These are phyloP conservation scores for Candida odintsovae DNA, from an alignment of 805 yeast genomes.

Conservation along the genomic window DNA sequence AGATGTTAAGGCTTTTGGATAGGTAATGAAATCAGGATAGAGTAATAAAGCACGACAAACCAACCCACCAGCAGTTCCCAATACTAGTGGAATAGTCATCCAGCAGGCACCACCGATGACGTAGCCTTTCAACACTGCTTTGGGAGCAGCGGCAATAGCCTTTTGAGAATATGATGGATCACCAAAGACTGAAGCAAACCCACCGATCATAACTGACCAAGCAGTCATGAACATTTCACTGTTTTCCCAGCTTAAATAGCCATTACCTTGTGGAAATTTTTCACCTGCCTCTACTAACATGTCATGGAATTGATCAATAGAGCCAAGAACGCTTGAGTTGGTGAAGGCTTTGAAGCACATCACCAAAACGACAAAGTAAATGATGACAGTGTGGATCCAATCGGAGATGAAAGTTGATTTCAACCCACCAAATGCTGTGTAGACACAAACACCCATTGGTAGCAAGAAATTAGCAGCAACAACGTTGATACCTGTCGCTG, in stretches of 20 bases:
- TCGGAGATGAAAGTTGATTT: conserved; percentile 44
- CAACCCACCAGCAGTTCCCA: conserved; percentile 74
- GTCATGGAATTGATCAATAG: conserved; percentile 1
- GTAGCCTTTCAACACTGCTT: conserved; percentile 30
- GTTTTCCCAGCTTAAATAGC: not conserved
- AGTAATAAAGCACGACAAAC: conserved; percentile 64
- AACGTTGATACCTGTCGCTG: conserved; percentile 35
- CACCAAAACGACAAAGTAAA: conserved; percentile 26
- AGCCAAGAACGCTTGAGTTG: conserved; percentile 17
- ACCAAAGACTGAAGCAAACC: conserved; percentile 28
- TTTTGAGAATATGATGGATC: conserved; percentile 35
- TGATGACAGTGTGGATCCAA: conserved; percentile 34
- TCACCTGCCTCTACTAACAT: not conserved
- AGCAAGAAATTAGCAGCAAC: conserved; percentile 38
- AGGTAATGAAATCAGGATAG: conserved; percentile 56
- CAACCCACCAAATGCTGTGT: conserved; percentile 42
- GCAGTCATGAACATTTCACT: conserved; percentile 16
- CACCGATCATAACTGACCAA: conserved; percentile 28
- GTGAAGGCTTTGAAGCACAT: conserved; percentile 21
- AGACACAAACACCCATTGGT: conserved; percentile 39
- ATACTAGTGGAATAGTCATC: conserved; percentile 79
- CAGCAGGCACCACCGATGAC: conserved; percentile 70
- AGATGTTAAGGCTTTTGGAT: conserved; percentile 38
- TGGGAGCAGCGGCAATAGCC: conserved; percentile 36
- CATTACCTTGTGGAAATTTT: not conserved